These are phyloP conservation scores for Pseudevernia furfuracea DNA, from an alignment of 495 filamentous ascomycete species.

Conservation along the genomic window DNA sequence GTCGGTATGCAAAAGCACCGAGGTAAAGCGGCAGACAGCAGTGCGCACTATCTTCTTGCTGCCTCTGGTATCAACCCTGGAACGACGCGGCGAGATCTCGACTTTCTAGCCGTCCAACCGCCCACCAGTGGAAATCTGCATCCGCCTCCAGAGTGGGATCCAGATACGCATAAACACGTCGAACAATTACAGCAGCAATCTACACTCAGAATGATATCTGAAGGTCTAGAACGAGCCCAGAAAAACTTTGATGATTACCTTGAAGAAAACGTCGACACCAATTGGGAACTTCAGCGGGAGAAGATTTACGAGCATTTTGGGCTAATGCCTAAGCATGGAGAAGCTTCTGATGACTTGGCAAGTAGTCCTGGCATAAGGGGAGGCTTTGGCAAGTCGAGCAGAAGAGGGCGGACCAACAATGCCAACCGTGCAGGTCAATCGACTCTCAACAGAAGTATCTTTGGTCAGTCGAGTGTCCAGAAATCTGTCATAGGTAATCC, in stretches of 20 bases:
- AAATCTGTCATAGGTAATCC: constrained; percentile 80
- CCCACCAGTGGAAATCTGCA: constrained; percentile 38
- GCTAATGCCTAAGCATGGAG: constrained; percentile 57
- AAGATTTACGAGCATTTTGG: constrained; percentile 95
- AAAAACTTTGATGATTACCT: constrained; percentile 87
- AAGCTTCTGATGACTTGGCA: constrained; percentile 37
- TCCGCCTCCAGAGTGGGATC: constrained; percentile 48
- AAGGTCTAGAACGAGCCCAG: constrained; percentile 76
- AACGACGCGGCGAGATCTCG: constrained; percentile 68
- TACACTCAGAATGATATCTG: constrained; percentile 80
- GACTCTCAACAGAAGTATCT: constrained; percentile 50
- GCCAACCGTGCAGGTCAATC: constrained; percentile 39
- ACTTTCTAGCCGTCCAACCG: constrained; percentile 45
- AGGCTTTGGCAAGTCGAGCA: constrained; percentile 52
- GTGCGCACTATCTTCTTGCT: constrained; percentile 80
- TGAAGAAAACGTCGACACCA: constrained; percentile 86
- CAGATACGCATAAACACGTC: constrained; percentile 77
- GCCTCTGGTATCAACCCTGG: constrained; percentile 81
- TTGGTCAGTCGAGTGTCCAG: constrained; percentile 64
- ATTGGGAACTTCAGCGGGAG: constrained; percentile 89
- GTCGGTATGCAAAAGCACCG: constrained; percentile 39
- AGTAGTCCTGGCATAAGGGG: constrained; percentile 34
- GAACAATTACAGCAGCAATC: constrained; percentile 80
- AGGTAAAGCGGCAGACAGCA: constrained; percentile 47
- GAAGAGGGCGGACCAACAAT: constrained; percentile 31